These are phyloP conservation scores for Fusarium sulawesiense DNA, from an alignment of 2,329 filamentous ascomycete genomes.

Conservation along the genomic window DNA sequence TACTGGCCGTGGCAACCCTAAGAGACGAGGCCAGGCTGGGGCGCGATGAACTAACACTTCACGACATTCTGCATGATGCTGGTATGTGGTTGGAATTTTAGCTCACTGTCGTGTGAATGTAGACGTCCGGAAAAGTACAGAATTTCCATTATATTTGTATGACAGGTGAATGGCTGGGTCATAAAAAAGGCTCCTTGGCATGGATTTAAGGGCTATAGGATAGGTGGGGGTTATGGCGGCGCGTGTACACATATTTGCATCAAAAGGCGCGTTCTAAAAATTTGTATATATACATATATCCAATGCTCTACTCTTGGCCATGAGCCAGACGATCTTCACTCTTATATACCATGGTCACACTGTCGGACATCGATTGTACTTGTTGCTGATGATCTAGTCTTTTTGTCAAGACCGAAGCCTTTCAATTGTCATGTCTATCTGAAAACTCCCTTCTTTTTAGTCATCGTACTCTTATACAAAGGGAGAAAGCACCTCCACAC, in stretches of 20 bases:
- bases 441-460: not conserved
- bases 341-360: constrained; percentile 34
- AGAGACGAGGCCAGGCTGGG: constrained; percentile 58
- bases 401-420: not conserved
- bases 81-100: constrained; percentile 25
- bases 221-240: constrained; percentile 24
- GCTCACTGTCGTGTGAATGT: constrained; percentile 40
- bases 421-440: not conserved
- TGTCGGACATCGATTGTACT: not conserved
- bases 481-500: constrained; percentile 15
- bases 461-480: not conserved
- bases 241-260: constrained; percentile 41
- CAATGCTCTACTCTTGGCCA: constrained; percentile 32
- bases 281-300: constrained; percentile 37
- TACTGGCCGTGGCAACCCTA: constrained; percentile 65
- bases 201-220: constrained; percentile 25
- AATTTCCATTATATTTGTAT: constrained; percentile 36
- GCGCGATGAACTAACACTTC: constrained; percentile 33
- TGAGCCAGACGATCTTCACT: constrained; percentile 46
- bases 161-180: constrained; percentile 22
- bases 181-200: constrained; percentile 12
- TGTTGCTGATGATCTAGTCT: not conserved
- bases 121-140: constrained; percentile 31
- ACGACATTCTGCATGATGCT: constrained; percentile 30
- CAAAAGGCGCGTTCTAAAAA: constrained; percentile 40